A percentile compares a stretch with the other conserved stretches of the same genome.
Evolutionary conservation across 768 basidiomycete genomes (phyloP).

Genomic region (Lyophyllum decastes): DNA sequence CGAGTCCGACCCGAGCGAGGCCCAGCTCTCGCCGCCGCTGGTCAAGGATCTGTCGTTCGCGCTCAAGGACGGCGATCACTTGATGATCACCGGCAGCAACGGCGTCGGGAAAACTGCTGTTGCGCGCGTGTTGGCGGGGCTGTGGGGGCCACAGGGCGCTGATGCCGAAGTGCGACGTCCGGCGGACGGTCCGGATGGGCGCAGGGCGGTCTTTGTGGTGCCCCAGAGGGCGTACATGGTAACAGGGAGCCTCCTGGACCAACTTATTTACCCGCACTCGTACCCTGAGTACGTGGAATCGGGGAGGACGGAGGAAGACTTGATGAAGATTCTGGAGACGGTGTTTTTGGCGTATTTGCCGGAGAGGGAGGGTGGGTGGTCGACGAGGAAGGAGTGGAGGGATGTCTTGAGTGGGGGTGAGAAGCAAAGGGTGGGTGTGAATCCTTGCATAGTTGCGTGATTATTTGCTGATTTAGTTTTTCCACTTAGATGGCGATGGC

Average conservation of each 20-base stretch:
- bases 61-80: slow-evolving; percentile 74
- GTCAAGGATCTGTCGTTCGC: slow-evolving; percentile 69
- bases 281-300: slow-evolving; percentile 68
- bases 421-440: slow-evolving; percentile 76
- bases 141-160: slow-evolving; percentile 73
- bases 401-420: slow-evolving; percentile 96
- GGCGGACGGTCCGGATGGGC: slow-evolving; percentile 32
- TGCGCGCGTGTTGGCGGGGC: slow-evolving; percentile 83
- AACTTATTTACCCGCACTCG: slow-evolving; percentile 91
- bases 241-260: slow-evolving; percentile 83
- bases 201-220: slow-evolving; percentile 74
- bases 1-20: not conserved
- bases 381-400: slow-evolving; percentile 91
- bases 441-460: not conserved
- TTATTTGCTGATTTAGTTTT: not conserved
- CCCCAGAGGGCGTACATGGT: slow-evolving; percentile 96
- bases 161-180: slow-evolving; percentile 34
- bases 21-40: slow-evolving; percentile 45
- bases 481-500: slow-evolving; percentile 79
- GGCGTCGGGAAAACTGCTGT: slow-evolving; percentile 92
- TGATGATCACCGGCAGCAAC: slow-evolving; percentile 93
- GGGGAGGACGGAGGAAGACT: slow-evolving; percentile 64
- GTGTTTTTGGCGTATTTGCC: slow-evolving; percentile 87
- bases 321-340: slow-evolving; percentile 76
- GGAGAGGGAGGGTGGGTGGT: slow-evolving; percentile 86